Base-by-base conservation (phyloP, 805 yeast genomes). In the Starmerella vitae region DNA sequence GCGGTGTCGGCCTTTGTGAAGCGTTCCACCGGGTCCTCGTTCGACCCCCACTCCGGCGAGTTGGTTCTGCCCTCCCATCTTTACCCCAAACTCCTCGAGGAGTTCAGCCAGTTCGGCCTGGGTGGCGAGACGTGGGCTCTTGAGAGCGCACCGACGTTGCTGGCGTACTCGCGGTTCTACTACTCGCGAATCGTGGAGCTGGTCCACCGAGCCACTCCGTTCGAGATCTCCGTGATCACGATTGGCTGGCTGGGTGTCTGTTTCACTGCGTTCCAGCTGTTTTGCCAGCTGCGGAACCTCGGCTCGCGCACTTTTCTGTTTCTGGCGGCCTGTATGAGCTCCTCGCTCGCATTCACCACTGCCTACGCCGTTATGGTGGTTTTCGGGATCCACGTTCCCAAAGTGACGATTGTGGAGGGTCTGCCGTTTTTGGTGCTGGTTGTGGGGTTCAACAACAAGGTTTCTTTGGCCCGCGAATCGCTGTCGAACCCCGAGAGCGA, bases 281-380 rank as follows among this genome's bases (percentile, higher is more conserved):
- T 81, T 51, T 52, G 72, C 43, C 85, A 83, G 49, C 78, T 88
- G 91, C 67, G 67, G 37, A 63, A 67, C 37, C 63, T 78, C 21
- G 95, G 94, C 21, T 83, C 96, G 22, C 79, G 73, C 50, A 77
- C 83, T 52, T 84, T 94, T 93, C 68, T 91, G 38, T 88, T 80
- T 8, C 70, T 81, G 49, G 73, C 93, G 13, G 77, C 93, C 3
- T 60, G 88, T 28, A 64, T 79, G 21, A 75, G 88, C 10, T 80
- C 94, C 3, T 71, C 78, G 19, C 79, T 81, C 61, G 93, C 94
- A 2, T 79, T 91, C 52, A 63, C 84, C 41, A 72, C 81, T 48
- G 94, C 95, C 2, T 66, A 80, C 34, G 74, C 72, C 44, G 63
- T 78, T 36, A 67, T 81, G 7, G 67, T 69, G 41, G 53, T 72